Evolutionary conservation across 345 rosid genomes (phyloP), one percentile per base, ranked within the genome.

Genomic region (Acer negundo): DNA sequence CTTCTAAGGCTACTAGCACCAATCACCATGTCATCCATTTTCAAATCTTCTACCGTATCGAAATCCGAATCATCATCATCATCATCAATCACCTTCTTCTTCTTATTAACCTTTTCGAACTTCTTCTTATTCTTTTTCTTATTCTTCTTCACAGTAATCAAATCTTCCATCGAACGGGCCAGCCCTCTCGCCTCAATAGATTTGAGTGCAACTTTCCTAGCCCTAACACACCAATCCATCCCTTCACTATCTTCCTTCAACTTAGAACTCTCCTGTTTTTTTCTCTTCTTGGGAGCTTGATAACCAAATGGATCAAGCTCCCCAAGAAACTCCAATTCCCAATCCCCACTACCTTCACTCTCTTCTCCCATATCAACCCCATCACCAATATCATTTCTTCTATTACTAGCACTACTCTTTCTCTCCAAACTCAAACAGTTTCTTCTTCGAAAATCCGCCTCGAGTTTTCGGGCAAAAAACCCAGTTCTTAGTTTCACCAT

Each of bases 221-320:
- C 96, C 84, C 90, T 88, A 22, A 86, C 83, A 83, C 97, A 95
- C 98, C 99, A 95, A 80, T 92, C 99, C 98, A 93, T 95, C 70
- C 90, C 90, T 74, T 88, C 91, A 24, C 84, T 82, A 66, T 87
- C 94, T 0, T 83, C 83, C 11, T 90, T 84, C 72, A 85, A 76
- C 77, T 74, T 85, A 8, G 94, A 86, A 6, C 80, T 84, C 31
- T 75, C 46, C 49, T 81, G 79, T 51, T 88, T 88, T 80, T 91
- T 92, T 82, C 83, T 88, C 84, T 85, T 91, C 80, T 86, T 90
- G 6, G 95, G 92, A 69, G 88, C 82, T 79, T 81, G 88, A 61
- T 51, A 80, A 65, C 86, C 93, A 82, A 89, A 82, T 1, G 97
- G 91, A 71, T 88, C 92, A 82, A 90, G 80, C 83, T 90, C 90